A percentile compares a stretch with the other conserved stretches of the same genome.
Conservation (phyloP, 495 filamentous ascomycete genomes). For the Thozetella sp. region DNA sequence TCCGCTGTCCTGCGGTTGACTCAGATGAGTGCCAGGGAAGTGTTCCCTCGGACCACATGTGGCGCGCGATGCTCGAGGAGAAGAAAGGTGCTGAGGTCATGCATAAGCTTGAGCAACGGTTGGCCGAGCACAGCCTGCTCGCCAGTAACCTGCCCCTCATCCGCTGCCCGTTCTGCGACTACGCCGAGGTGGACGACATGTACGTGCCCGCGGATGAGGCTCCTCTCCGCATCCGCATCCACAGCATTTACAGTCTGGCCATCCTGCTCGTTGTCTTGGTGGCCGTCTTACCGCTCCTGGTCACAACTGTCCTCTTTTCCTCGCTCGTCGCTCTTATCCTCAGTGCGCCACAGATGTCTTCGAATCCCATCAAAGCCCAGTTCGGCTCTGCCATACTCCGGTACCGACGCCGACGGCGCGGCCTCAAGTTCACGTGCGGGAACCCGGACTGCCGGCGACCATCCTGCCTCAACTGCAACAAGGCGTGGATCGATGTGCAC, state of each 20-base stretch:
- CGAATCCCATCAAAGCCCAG: conserved; percentile 34
- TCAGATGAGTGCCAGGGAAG: conserved; percentile 70
- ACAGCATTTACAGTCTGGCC: conserved; percentile 40
- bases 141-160: conserved; percentile 75
- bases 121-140: conserved; percentile 71
- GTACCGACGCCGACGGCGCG: conserved; percentile 61
- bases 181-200: conserved; percentile 84
- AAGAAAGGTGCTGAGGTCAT: conserved; percentile 69
- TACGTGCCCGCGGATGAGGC: conserved; percentile 55
- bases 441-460: conserved; percentile 62
- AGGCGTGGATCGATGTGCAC: conserved; percentile 68
- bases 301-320: conserved; percentile 44
- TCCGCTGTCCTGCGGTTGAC: conserved; percentile 79
- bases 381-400: conserved; percentile 59
- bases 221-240: conserved; percentile 50
- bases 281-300: conserved; percentile 51
- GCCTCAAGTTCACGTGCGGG: conserved; percentile 74
- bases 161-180: conserved; percentile 87
- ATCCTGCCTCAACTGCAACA: conserved; percentile 78
- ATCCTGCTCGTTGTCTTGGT: conserved; percentile 41
- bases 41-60: conserved; percentile 68
- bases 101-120: conserved; percentile 72
- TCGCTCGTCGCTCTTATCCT: conserved; percentile 35
- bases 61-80: conserved; percentile 67
- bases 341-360: conserved; percentile 30